Evolutionary conservation across 768 basidiomycete species (phyloP).

Genomic region (Termitomyces sp.): DNA sequence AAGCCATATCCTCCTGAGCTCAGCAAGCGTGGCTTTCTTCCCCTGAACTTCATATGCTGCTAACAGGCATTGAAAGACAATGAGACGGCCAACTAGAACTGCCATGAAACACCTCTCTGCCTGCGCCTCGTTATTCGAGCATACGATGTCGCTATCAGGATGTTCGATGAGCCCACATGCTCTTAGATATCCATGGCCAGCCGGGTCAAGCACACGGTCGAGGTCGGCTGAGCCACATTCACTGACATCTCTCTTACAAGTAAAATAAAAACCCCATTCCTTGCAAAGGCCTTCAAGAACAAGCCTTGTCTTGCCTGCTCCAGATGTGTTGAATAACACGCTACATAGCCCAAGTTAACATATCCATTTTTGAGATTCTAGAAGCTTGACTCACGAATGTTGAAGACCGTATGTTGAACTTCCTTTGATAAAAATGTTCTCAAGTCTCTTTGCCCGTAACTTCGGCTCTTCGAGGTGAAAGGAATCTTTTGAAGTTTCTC

Average conservation of each 20-base stretch:
- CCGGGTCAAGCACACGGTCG: not conserved
- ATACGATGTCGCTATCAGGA: fast-evolving
- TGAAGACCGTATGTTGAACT: not conserved
- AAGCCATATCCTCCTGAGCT: not conserved
- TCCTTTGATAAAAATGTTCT: not conserved
- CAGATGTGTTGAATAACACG: not conserved
- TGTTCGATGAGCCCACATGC: not conserved
- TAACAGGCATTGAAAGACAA: not conserved
- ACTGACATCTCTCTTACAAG: not conserved
- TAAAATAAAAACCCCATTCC: slow-evolving; percentile 1
- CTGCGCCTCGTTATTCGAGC: not conserved
- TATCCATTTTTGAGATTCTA: not conserved
- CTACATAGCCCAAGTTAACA: not conserved
- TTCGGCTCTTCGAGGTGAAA: not conserved
- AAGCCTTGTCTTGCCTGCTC: not conserved
- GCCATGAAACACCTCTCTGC: not conserved
- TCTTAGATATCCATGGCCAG: not conserved
- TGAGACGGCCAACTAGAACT: not conserved
- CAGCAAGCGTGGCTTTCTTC: not conserved
- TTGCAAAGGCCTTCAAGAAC: slow-evolving; percentile 2
- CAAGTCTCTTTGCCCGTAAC: not conserved
- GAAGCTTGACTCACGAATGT: not conserved
- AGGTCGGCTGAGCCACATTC: slow-evolving; percentile 1
- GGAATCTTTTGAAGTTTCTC: not conserved
- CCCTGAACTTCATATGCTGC: not conserved